Conservation (phyloP, 2,329 filamentous ascomycete genomes). For the Apiospora arundinis region DNA sequence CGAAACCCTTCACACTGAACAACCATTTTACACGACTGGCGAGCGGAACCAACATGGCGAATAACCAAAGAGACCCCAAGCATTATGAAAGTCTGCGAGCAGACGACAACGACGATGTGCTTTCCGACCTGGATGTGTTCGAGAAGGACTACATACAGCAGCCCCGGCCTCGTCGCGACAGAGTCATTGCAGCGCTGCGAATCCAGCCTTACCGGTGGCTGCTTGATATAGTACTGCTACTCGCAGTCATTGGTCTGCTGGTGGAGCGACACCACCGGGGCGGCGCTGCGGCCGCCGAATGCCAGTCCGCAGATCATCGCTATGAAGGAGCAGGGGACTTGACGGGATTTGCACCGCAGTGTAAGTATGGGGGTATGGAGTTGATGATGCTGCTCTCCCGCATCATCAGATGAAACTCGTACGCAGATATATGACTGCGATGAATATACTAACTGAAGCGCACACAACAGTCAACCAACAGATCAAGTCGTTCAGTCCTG, state of each 20-base stretch:
- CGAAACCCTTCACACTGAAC: neutral
- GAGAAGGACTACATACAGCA: slow-evolving; percentile 38
- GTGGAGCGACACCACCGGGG: slow-evolving; percentile 35
- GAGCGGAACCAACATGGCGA: slow-evolving; percentile 23
- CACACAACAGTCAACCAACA: slow-evolving; percentile 45
- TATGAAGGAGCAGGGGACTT: slow-evolving; percentile 46
- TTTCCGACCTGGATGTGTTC: slow-evolving; percentile 35
- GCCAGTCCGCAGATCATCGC: slow-evolving; percentile 21
- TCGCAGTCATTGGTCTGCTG: slow-evolving; percentile 44
- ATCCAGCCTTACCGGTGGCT: slow-evolving; percentile 38
- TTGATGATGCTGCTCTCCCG: neutral
- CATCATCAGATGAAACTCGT: too few relatives aligned
- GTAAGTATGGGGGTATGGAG: slow-evolving; percentile 32
- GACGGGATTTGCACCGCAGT: slow-evolving; percentile 47
- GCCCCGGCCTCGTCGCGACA: slow-evolving; percentile 25
- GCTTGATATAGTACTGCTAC: slow-evolving; percentile 43
- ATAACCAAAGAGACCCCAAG: slow-evolving; percentile 20
- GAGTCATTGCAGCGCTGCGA: slow-evolving; percentile 30
- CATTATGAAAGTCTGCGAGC: slow-evolving; percentile 29
- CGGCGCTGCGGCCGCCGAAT: slow-evolving; percentile 11
- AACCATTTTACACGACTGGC: neutral
- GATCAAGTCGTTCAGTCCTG: slow-evolving; percentile 45
- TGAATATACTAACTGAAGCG: neutral
- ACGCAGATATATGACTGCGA: neutral
- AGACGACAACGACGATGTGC: slow-evolving; percentile 36